phyloP scores from a whole-genome alignment of 257 asterid species.

The Prunella vulgaris region DNA sequence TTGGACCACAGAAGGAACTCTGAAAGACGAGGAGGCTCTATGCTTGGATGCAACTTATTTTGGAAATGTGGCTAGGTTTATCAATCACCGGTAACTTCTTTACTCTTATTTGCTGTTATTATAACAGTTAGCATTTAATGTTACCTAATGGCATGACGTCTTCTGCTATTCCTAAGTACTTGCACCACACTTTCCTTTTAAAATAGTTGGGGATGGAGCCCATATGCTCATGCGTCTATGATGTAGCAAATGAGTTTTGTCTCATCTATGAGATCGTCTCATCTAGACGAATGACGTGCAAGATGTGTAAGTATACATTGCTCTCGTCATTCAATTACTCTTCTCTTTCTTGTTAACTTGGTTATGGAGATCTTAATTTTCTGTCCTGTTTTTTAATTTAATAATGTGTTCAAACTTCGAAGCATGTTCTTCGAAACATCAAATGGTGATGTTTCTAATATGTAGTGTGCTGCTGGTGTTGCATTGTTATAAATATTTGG shows the following conservation, averaged over 20 bases:
- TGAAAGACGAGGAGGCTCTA: conserved; percentile 67
- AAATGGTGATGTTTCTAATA: not conserved
- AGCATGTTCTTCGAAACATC: not conserved
- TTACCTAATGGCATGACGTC: not conserved
- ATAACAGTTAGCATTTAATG: not conserved
- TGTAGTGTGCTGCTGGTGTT: not conserved
- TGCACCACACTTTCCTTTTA: too few species aligned
- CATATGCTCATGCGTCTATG: too few species aligned
- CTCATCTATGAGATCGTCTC: too few species aligned
- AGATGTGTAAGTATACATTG: not conserved
- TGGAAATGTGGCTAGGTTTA: conserved; percentile 70
- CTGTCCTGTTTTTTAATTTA: not conserved
- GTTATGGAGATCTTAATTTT: not conserved
- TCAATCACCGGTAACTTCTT: conserved; percentile 58
- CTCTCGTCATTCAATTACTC: not conserved
- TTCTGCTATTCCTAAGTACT: not conserved
- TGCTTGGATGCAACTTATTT: conserved; percentile 66
- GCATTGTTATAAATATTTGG: not conserved
- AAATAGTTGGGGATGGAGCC: too few species aligned
- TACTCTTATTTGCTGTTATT: not conserved
- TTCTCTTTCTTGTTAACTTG: not conserved
- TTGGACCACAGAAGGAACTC: conserved; percentile 58
- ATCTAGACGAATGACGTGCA: not conserved
- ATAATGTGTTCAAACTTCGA: not conserved
- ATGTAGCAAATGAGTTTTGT: too few species aligned